phyloP scores from a whole-genome alignment of 2,329 filamentous ascomycete species.

The Botrytis paeoniae region DNA sequence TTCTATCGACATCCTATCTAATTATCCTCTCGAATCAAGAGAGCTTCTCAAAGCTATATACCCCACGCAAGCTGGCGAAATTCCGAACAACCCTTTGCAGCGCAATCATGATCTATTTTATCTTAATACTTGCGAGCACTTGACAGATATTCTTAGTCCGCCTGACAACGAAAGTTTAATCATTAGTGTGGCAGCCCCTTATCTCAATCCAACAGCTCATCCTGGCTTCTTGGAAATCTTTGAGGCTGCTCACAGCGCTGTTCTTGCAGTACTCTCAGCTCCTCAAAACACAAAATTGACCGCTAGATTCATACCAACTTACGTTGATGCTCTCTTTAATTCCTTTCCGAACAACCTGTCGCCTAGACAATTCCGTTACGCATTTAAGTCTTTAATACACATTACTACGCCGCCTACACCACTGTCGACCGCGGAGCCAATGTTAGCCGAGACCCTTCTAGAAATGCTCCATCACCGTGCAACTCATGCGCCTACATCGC shows the following conservation, averaged over 20 bases:
- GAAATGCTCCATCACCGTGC: constrained; percentile 63
- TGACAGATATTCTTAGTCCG: constrained; percentile 57
- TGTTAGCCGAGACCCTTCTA: constrained; percentile 61
- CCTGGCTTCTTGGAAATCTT: constrained; percentile 60
- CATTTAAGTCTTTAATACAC: constrained; percentile 65
- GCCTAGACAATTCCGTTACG: constrained; percentile 65
- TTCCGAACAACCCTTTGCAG: constrained; percentile 62
- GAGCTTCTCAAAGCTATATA: constrained; percentile 49
- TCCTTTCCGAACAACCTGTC: constrained; percentile 66
- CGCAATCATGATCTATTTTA: constrained; percentile 69
- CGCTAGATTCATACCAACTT: constrained; percentile 62
- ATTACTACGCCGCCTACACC: constrained; percentile 63
- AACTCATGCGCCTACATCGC: constrained; percentile 49
- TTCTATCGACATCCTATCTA: constrained; percentile 64
- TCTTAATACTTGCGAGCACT: constrained; percentile 67
- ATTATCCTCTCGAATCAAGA: constrained; percentile 57
- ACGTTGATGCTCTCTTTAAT: constrained; percentile 63
- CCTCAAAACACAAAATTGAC: constrained; percentile 61
- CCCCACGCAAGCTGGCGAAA: constrained; percentile 44
- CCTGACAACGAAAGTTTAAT: constrained; percentile 58
- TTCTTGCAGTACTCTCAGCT: constrained; percentile 65
- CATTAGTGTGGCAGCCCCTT: constrained; percentile 60
- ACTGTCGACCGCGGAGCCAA: constrained; percentile 58
- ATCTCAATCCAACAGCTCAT: constrained; percentile 49
- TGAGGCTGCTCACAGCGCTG: constrained; percentile 68